phyloP scores from a whole-genome alignment of 495 filamentous ascomycete genomes.

The Apiosordaria backusii region DNA sequence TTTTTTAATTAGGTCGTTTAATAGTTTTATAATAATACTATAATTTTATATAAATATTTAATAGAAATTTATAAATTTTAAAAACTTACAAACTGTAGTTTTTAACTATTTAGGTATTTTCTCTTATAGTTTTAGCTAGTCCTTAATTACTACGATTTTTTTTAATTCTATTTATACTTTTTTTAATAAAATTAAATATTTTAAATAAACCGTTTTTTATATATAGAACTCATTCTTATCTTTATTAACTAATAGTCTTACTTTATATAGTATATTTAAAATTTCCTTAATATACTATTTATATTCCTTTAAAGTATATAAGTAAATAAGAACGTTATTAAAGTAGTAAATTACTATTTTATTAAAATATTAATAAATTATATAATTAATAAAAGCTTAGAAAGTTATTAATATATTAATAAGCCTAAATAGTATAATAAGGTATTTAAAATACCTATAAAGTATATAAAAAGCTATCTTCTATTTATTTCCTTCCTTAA shows the following conservation, averaged over 20 bases:
- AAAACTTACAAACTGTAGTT: too few relatives aligned
- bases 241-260: too few relatives aligned
- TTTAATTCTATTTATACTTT: too few relatives aligned
- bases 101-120: too few relatives aligned
- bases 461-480: not conserved
- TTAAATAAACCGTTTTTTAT: not conserved
- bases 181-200: not conserved
- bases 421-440: not conserved
- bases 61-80: conserved; percentile 1
- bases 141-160: too few relatives aligned
- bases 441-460: not conserved
- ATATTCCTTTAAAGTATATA: not conserved
- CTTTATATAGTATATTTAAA: not conserved
- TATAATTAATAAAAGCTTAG: not conserved
- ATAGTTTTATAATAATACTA: not conserved
- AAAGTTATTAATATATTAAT: not conserved
- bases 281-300: not conserved
- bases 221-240: not conserved
- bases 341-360: not conserved
- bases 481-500: not conserved
- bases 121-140: too few relatives aligned
- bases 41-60: not conserved
- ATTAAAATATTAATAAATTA: not conserved
- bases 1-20: not conserved
- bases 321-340: too few relatives aligned